These are phyloP conservation scores for Brasenia schreberi DNA, from an alignment of 164 flowering plant genomes.

Conservation along the genomic window DNA sequence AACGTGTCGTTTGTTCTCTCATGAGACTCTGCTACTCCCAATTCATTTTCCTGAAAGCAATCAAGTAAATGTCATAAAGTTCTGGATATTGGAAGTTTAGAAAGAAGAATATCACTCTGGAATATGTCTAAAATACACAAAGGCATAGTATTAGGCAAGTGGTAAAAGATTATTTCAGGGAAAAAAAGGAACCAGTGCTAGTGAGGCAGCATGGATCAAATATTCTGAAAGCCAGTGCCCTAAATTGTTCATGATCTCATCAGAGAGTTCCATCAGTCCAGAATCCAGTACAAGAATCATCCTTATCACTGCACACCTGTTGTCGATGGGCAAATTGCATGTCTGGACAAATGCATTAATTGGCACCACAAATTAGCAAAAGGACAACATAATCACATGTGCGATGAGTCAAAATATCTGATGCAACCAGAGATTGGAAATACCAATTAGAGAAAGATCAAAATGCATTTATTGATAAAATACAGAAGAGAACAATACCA, in stretches of 20 bases:
- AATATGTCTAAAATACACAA: no score
- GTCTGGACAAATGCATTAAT: conserved; percentile 21
- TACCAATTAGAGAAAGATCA: not conserved
- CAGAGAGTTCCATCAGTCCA: conserved; percentile 40
- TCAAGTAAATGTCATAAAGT: not conserved
- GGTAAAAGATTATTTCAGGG: not conserved
- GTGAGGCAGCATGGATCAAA: conserved; percentile 39
- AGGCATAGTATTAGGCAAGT: not conserved
- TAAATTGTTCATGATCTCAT: conserved; percentile 27
- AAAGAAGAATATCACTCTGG: not conserved
- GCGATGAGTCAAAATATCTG: not conserved
- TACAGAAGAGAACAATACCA: conserved; percentile 24
- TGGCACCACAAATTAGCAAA: not conserved
- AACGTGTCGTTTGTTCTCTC: not conserved
- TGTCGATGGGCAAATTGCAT: conserved; percentile 34
- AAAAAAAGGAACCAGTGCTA: conserved; percentile 3
- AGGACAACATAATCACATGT: not conserved
- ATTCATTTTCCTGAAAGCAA: not conserved
- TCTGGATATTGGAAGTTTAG: not conserved
- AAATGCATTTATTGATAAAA: not conserved
- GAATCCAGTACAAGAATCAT: conserved; percentile 38
- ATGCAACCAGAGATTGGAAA: not conserved
- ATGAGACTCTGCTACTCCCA: not conserved
- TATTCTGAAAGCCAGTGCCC: conserved; percentile 37
- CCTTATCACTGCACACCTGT: conserved; percentile 54